Percentiles rank a stretch among this genome's conserved stretches.
Evolutionary conservation across 2,329 filamentous ascomycete species (phyloP).

Genomic region (Exophiala mesophila): DNA sequence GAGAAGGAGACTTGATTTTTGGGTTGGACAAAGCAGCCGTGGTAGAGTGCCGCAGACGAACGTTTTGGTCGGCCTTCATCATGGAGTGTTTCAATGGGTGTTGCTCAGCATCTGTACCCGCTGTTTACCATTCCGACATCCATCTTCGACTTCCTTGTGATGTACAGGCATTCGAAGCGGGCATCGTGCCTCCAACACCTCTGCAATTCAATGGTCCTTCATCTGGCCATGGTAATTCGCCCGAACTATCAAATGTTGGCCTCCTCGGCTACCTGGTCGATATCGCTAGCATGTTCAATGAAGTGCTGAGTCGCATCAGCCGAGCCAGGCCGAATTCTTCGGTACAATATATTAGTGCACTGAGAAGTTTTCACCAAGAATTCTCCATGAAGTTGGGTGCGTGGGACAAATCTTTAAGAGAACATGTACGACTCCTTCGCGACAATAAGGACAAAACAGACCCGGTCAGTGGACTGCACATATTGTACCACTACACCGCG

Average conservation of each 20-base stretch:
- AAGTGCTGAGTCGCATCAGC: constrained; percentile 13
- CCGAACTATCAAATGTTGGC: constrained; percentile 7
- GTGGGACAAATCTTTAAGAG: constrained; percentile 10
- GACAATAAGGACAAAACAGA: constrained; percentile 5
- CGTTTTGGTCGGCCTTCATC: constrained; percentile 67
- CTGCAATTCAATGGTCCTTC: not conserved
- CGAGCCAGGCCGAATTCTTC: not conserved
- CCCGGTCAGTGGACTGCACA: constrained; percentile 12
- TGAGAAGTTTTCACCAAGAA: constrained; percentile 7
- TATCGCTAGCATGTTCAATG: constrained; percentile 23
- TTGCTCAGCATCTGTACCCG: constrained; percentile 49
- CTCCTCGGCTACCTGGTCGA: constrained; percentile 21
- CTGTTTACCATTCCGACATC: constrained; percentile 60
- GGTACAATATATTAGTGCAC: constrained; percentile 2
- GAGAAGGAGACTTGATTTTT: constrained; percentile 49
- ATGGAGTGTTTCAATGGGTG: constrained; percentile 63
- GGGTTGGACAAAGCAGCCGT: constrained; percentile 54
- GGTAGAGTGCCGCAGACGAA: constrained; percentile 63
- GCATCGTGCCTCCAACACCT: not conserved
- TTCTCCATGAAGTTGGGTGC: constrained; percentile 3
- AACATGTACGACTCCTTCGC: not conserved
- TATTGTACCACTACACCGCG: constrained; percentile 22
- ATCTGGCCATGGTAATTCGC: not conserved
- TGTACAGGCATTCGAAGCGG: not conserved
- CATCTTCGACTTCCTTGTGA: constrained; percentile 57